phyloP scores from a whole-genome alignment of 1,139 yeast species.

The Chernovozyma sophiae-reginae region DNA sequence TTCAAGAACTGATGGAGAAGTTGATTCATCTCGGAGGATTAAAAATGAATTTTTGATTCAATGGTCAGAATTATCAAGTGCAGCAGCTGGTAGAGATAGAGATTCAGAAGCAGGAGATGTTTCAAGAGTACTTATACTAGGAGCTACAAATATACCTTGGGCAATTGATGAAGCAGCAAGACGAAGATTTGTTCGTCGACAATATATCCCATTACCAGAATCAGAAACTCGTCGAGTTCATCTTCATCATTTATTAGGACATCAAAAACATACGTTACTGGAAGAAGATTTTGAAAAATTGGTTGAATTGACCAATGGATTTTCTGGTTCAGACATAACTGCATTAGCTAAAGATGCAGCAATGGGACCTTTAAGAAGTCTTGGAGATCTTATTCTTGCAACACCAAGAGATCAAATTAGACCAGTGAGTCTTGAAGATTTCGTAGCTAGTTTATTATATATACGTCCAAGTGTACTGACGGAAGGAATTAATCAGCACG shows the following conservation, averaged over 20 bases:
- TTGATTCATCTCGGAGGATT: slow-evolving; percentile 86
- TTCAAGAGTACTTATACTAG: slow-evolving; percentile 77
- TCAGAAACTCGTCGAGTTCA: slow-evolving; percentile 75
- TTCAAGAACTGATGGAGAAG: slow-evolving; percentile 83
- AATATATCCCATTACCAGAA: slow-evolving; percentile 94
- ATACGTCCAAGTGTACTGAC: slow-evolving; percentile 89
- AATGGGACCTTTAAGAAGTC: slow-evolving; percentile 90
- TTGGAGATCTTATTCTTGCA: slow-evolving; percentile 81
- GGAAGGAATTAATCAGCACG: slow-evolving; percentile 74
- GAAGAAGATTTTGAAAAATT: slow-evolving; percentile 61
- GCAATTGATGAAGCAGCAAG: slow-evolving; percentile 97
- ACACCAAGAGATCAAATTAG: slow-evolving; percentile 87
- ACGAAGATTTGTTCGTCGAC: slow-evolving; percentile 87
- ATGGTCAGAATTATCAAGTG: slow-evolving; percentile 92
- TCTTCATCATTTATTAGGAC: slow-evolving; percentile 60
- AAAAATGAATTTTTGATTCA: slow-evolving; percentile 93
- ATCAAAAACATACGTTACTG: slow-evolving; percentile 70
- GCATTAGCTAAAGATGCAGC: slow-evolving; percentile 97
- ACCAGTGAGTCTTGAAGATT: slow-evolving; percentile 73
- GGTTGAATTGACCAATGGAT: slow-evolving; percentile 67
- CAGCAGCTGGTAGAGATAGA: slow-evolving; percentile 74
- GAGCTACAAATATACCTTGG: slow-evolving; percentile 98
- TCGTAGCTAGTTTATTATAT: slow-evolving; percentile 69
- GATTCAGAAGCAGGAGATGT: slow-evolving; percentile 48
- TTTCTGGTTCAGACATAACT: slow-evolving; percentile 91